These are phyloP conservation scores for Coemansia sp. DNA, from an alignment of 192 early-diverging fungal genomes.

Conservation along the genomic window DNA sequence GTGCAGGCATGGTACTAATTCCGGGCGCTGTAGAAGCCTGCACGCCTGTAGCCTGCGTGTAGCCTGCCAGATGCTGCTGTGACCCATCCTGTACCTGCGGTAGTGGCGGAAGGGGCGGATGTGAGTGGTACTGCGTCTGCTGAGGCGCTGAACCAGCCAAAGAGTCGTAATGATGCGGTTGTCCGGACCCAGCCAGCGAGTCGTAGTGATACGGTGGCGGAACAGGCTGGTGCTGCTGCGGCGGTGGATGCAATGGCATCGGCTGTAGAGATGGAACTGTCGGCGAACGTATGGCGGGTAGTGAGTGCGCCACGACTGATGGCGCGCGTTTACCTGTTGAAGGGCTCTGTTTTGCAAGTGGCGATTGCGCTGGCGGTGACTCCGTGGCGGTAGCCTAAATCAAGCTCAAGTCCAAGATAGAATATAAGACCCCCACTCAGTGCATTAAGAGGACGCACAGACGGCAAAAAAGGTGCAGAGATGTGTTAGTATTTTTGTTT, in stretches of 20 bases:
- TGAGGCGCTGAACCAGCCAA: not conserved
- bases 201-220: conserved; percentile 9
- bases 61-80: conserved; percentile 18
- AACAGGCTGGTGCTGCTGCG: conserved; percentile 21
- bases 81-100: conserved; percentile 17
- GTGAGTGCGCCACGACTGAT: conserved; percentile 23
- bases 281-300: conserved; percentile 46
- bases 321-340: conserved; percentile 20
- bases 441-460: too few relatives aligned
- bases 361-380: conserved; percentile 33
- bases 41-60: conserved; percentile 12
- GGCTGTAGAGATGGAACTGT: conserved; percentile 13
- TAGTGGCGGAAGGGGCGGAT: conserved; percentile 1
- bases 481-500: too few relatives aligned
- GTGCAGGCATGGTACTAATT: conserved; percentile 5
- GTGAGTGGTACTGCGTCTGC: conserved; percentile 11
- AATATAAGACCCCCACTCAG: too few relatives aligned
- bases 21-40: conserved; percentile 15
- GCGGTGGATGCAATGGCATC: conserved; percentile 17
- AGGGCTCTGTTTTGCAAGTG: conserved; percentile 28
- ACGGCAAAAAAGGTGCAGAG: too few relatives aligned
- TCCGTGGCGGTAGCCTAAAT: conserved; percentile 43
- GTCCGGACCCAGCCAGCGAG: conserved; percentile 3
- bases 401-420: not conserved
- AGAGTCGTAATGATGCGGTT: conserved; percentile 3